These are phyloP conservation scores for Obelidium mucronatum DNA, from an alignment of 192 early-diverging fungal genomes.

Conservation along the genomic window DNA sequence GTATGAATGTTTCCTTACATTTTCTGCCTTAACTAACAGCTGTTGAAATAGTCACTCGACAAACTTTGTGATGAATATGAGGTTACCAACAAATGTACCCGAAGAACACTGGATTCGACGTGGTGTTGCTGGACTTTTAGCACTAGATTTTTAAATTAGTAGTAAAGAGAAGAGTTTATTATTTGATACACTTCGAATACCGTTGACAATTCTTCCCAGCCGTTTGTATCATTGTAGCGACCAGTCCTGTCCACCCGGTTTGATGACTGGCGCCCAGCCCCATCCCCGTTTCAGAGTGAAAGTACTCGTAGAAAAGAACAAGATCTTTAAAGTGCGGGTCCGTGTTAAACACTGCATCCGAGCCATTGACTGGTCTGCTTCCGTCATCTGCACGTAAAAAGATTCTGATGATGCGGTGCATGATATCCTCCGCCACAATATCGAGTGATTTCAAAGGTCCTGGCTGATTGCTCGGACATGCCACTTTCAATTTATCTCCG, in stretches of 20 bases:
- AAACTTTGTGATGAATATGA: slow-evolving; percentile 72
- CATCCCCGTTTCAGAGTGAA: slow-evolving; percentile 57
- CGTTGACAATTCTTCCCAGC: not conserved
- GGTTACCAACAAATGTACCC: slow-evolving; percentile 62
- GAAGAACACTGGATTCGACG: slow-evolving; percentile 62
- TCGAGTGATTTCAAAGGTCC: slow-evolving; percentile 21
- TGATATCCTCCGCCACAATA: slow-evolving; percentile 38
- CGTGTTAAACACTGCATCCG: slow-evolving; percentile 41
- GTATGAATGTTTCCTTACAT: slow-evolving; percentile 39
- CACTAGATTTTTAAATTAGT: slow-evolving; percentile 28
- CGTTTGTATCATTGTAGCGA: slow-evolving; percentile 49
- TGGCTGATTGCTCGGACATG: slow-evolving; percentile 23
- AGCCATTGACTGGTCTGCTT: slow-evolving; percentile 50
- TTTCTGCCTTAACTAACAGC: not conserved
- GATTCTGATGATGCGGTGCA: slow-evolving; percentile 35
- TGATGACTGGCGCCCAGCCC: slow-evolving; percentile 64
- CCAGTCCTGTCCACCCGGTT: slow-evolving; percentile 62
- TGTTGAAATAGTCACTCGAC: slow-evolving; percentile 57
- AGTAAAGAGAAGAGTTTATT: too few relatives aligned
- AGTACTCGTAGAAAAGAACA: slow-evolving; percentile 62
- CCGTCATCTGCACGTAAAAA: slow-evolving; percentile 46
- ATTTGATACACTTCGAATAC: too few relatives aligned
- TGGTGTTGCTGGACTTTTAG: slow-evolving; percentile 56
- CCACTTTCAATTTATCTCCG: slow-evolving; percentile 28
- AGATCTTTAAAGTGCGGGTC: slow-evolving; percentile 57